These are phyloP conservation scores for Trichoderma gamsii DNA, from an alignment of 495 filamentous ascomycete species.

Conservation along the genomic window DNA sequence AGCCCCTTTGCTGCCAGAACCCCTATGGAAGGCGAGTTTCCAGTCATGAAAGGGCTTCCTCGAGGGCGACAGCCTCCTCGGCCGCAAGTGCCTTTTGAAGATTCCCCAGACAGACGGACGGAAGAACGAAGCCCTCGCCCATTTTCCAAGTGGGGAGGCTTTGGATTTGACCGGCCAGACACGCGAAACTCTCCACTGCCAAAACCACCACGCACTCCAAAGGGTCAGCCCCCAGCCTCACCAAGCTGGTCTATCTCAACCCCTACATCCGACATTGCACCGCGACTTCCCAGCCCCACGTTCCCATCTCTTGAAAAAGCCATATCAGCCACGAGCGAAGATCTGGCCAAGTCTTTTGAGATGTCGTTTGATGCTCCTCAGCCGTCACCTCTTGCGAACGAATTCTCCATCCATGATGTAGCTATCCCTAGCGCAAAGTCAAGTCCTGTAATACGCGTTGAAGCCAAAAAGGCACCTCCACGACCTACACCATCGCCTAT, in stretches of 20 bases:
- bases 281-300: slow-evolving; percentile 13
- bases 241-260: slow-evolving; percentile 2
- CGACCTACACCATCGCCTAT: slow-evolving; percentile 6
- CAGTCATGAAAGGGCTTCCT: slow-evolving; percentile 14
- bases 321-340: not conserved
- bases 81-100: not conserved
- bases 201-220: not conserved
- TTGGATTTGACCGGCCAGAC: not conserved
- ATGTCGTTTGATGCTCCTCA: not conserved
- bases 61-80: slow-evolving; percentile 8
- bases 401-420: not conserved
- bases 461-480: slow-evolving; percentile 15
- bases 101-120: not conserved
- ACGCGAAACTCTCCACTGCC: not conserved
- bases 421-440: not conserved
- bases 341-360: slow-evolving; percentile 14
- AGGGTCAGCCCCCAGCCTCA: not conserved
- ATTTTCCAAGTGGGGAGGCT: not conserved
- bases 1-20: slow-evolving; percentile 11
- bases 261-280: not conserved
- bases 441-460: slow-evolving; percentile 8
- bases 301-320: slow-evolving; percentile 13
- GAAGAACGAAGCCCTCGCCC: not conserved
- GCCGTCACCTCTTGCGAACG: slow-evolving; percentile 5
- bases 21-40: slow-evolving; percentile 15